These are phyloP conservation scores for Phytopythium helicoides DNA, from an alignment of 352 stramenopile genomes.

Conservation along the genomic window DNA sequence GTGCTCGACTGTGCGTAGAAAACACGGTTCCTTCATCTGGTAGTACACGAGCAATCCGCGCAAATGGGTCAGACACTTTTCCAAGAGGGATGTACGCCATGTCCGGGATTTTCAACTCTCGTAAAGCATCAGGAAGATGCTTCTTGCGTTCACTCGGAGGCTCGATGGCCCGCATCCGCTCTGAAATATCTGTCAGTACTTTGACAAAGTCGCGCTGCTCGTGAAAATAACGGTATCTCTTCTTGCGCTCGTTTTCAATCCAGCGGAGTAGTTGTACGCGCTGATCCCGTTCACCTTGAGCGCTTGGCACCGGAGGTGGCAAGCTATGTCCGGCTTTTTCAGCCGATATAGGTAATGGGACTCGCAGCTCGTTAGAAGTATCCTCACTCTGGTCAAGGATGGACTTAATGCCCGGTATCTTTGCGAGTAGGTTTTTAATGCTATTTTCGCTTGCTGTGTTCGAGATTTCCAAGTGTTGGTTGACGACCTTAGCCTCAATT, in stretches of 20 bases:
- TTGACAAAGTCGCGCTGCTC: constrained; percentile 76
- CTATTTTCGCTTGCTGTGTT: constrained; percentile 23
- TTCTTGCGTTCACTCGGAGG: constrained; percentile 64
- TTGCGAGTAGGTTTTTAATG: constrained; percentile 41
- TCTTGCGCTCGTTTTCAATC: constrained; percentile 77
- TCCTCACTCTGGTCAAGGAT: constrained; percentile 17
- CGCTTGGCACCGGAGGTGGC: constrained; percentile 2
- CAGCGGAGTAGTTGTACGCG: constrained; percentile 62
- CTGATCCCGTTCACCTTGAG: constrained; percentile 12
- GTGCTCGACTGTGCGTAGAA: constrained; percentile 73
- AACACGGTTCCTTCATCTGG: constrained; percentile 77
- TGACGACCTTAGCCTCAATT: constrained; percentile 80
- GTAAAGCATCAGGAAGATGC: constrained; percentile 45
- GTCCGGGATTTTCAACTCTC: constrained; percentile 41
- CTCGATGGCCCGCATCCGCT: constrained; percentile 65
- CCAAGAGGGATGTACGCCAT: constrained; percentile 81
- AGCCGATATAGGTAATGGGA: not conserved
- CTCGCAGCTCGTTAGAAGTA: not conserved
- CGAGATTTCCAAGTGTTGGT: constrained; percentile 70
- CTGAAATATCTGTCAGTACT: constrained; percentile 64
- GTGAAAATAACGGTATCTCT: constrained; percentile 82
- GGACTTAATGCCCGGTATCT: constrained; percentile 59
- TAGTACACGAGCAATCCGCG: constrained; percentile 62
- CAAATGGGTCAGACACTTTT: constrained; percentile 67
- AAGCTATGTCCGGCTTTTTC: too few relatives aligned